Conservation (phyloP, 2,329 filamentous ascomycete genomes). For the Ophiocordyceps camponoti-saundersi region DNA sequence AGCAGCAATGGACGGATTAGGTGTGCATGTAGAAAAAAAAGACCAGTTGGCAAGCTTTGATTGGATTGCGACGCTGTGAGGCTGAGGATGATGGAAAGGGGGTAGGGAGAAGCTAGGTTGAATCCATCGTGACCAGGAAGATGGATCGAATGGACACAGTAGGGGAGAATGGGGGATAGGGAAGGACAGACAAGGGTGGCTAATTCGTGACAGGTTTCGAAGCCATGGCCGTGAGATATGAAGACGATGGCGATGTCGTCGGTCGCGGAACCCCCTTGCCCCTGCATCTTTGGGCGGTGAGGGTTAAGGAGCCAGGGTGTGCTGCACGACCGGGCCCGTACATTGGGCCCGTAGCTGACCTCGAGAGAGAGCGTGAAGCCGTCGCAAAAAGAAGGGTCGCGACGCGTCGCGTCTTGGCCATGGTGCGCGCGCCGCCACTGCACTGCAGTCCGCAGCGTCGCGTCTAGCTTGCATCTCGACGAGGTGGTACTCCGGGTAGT, state of each 20-base stretch:
- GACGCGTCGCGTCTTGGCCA: not conserved
- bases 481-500: not conserved
- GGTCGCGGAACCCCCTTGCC: not conserved
- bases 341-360: not conserved
- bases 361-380: too few relatives aligned
- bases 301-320: not conserved
- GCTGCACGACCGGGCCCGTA: not conserved
- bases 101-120: not conserved
- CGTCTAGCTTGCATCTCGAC: not conserved
- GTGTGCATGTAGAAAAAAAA: not conserved
- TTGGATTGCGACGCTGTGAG: slow-evolving; percentile 9
- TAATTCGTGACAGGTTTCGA: not conserved
- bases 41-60: slow-evolving; percentile 17
- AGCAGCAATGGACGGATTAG: not conserved
- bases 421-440: not conserved
- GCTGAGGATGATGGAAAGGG: not conserved
- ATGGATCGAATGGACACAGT: not conserved
- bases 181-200: not conserved
- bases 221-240: not conserved
- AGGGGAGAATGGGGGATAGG: not conserved
- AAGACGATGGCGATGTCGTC: not conserved
- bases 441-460: not conserved
- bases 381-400: not conserved
- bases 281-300: not conserved
- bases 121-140: too few relatives aligned